phyloP scores from a whole-genome alignment of 2,329 filamentous ascomycete species.

The Ustulina deusta region DNA sequence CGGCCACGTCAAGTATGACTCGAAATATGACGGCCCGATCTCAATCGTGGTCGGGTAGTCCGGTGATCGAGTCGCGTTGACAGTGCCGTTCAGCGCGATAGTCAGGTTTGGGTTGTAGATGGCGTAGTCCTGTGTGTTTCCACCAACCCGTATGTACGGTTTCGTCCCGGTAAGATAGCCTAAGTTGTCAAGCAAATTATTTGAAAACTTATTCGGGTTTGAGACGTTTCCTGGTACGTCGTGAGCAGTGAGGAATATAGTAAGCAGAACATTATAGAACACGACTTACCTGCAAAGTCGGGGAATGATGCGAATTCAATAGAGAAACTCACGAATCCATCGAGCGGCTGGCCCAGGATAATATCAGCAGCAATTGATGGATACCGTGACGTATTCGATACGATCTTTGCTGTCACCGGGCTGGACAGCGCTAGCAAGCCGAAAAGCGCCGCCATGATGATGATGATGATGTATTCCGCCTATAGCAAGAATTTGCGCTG shows the following conservation, averaged over 20 bases:
- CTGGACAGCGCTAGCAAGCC: conserved; percentile 39
- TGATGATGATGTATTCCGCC: conserved; percentile 21
- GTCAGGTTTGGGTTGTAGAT: conserved; percentile 67
- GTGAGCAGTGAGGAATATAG: conserved; percentile 3
- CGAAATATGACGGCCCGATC: conserved; percentile 72
- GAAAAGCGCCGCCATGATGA: conserved; percentile 37
- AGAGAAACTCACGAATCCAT: conserved; percentile 57
- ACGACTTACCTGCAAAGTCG: conserved; percentile 50
- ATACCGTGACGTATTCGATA: conserved; percentile 17
- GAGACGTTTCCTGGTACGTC: conserved; percentile 54
- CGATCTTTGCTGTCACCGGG: conserved; percentile 35
- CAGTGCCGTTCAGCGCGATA: conserved; percentile 64
- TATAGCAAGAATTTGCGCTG: background rate
- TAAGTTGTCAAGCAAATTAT: conserved; percentile 70
- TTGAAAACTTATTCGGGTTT: conserved; percentile 69
- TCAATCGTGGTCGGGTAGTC: conserved; percentile 72
- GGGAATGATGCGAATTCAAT: conserved; percentile 58
- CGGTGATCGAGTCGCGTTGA: conserved; percentile 60
- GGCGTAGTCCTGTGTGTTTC: conserved; percentile 76
- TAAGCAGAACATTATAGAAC: background rate
- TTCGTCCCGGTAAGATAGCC: conserved; percentile 65
- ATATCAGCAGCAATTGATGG: conserved; percentile 24
- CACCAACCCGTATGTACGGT: conserved; percentile 72
- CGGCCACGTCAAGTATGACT: conserved; percentile 70
- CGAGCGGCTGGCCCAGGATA: conserved; percentile 50